Conservation (phyloP, 1,284 basidiomycete genomes). For the Baeospora myosura region DNA sequence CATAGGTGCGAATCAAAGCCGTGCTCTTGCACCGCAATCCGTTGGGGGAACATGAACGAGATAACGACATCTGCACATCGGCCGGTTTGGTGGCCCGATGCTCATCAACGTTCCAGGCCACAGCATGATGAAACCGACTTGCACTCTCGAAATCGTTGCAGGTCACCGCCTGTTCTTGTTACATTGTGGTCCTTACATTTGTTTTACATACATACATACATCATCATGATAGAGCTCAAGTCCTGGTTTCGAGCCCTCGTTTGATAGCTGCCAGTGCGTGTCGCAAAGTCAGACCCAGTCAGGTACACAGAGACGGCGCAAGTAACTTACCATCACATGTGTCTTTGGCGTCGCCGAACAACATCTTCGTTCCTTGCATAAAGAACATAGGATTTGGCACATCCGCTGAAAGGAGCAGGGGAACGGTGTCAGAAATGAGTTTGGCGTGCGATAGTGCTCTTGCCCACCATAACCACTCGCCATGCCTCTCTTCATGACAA, state of each 20-base stretch:
- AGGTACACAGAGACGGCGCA: too few species aligned
- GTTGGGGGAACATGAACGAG: too few species aligned
- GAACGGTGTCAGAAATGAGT: neutral
- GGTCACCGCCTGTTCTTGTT: too few species aligned
- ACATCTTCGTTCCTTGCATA: slow-evolving; percentile 81
- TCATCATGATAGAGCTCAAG: slow-evolving; percentile 4
- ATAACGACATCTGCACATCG: too few species aligned
- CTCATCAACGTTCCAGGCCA: too few species aligned
- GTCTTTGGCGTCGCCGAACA: slow-evolving; percentile 83
- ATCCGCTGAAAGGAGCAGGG: slow-evolving; percentile 46
- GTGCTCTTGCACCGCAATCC: too few species aligned
- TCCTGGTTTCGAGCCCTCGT: slow-evolving; percentile 39
- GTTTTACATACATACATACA: slow-evolving; percentile 2
- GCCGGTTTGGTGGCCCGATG: too few species aligned
- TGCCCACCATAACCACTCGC: slow-evolving; percentile 70
- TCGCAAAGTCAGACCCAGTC: too few species aligned
- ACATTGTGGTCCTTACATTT: too few species aligned
- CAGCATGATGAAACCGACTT: too few species aligned
- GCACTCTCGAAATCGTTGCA: too few species aligned
- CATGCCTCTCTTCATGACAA: slow-evolving; percentile 87
- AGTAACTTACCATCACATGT: slow-evolving; percentile 75
- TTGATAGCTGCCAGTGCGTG: slow-evolving; percentile 39
- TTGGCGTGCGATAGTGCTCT: neutral
- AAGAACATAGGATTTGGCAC: slow-evolving; percentile 88
- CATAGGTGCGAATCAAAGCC: too few species aligned